These are phyloP conservation scores for Mycena amicta DNA, from an alignment of 768 basidiomycete species.

Conservation along the genomic window DNA sequence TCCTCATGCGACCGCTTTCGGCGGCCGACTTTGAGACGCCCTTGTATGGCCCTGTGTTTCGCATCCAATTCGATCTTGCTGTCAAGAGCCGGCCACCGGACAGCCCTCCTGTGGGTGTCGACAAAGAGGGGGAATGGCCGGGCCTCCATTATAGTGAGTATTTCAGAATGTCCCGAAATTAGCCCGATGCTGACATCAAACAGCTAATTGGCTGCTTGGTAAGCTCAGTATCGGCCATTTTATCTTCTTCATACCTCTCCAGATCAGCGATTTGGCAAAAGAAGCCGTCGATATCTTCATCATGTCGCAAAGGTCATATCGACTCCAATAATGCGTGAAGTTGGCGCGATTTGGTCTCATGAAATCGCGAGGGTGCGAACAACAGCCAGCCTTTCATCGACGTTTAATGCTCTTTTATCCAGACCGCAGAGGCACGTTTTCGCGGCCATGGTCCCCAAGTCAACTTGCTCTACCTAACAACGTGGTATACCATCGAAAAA, in stretches of 20 bases:
- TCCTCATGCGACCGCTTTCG: slow-evolving; percentile 14
- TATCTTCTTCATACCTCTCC: neutral
- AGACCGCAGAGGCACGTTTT: slow-evolving; percentile 20
- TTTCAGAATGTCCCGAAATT: neutral
- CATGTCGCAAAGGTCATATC: slow-evolving; percentile 18
- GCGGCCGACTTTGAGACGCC: slow-evolving; percentile 15
- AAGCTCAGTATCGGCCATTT: neutral
- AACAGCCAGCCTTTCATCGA: neutral
- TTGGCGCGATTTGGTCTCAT: slow-evolving; percentile 15
- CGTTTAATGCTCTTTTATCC: neutral
- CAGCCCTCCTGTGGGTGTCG: neutral
- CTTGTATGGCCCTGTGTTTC: slow-evolving; percentile 20
- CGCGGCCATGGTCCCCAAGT: slow-evolving; percentile 19
- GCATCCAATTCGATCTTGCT: slow-evolving; percentile 18
- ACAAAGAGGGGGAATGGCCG: slow-evolving; percentile 24
- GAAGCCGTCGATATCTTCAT: slow-evolving; percentile 16
- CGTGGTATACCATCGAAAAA: slow-evolving; percentile 24
- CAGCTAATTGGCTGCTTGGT: slow-evolving; percentile 23
- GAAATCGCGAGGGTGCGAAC: slow-evolving; percentile 11
- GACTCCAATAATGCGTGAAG: slow-evolving; percentile 17
- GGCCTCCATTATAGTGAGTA: slow-evolving; percentile 13
- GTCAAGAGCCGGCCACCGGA: slow-evolving; percentile 12
- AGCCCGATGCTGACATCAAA: neutral
- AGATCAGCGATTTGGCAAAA: slow-evolving; percentile 20
- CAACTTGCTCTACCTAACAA: slow-evolving; percentile 17